Base-by-base conservation (phyloP, 345 rosid genomes). In the Garcia nutans region DNA sequence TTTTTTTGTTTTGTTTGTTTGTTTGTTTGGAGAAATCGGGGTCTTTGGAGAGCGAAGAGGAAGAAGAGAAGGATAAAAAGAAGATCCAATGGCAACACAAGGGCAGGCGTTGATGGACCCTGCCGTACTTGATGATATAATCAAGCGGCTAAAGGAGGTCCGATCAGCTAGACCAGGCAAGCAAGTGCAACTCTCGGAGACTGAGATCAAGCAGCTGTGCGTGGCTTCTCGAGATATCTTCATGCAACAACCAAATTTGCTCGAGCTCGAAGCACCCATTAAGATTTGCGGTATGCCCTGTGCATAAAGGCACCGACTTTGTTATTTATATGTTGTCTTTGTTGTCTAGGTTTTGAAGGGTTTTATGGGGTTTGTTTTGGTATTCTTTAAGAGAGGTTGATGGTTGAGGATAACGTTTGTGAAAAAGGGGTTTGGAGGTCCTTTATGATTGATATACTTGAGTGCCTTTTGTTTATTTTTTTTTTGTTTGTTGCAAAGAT, bases 251-350 rank as follows among this genome's bases (percentile, higher is more conserved):
- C 96, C 99, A 70, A 91, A 89, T 83, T 77, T 95, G 87, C 94
- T 95, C 16, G 99, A 95, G 84, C 97, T 95, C 26, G 97, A 91
- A 74, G 96, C 98, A 12, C 99, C 99, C 65, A 95, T 95, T 84
- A 95, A 95, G 88, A 89, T 95, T 59, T 95, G 99, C 57, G 99
- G 99, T 95, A 80, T 56, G 72, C 41, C 41, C 3, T 52, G 44
- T 56, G 16, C 31, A 11, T 23, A 73, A 72, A 45, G 2, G 3
- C 65, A 15, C 20, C 31, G 3, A 11, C 19, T n/a, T 55, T 71
- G 15, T 1, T 61, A 41, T 54, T 6, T 47, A 22, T 69, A 7
- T 52, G 17, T 19, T 56, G 50, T 0, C 23, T 57, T 71, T 16
- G 22, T 63, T 31, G 26, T 37, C 5, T 5, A 10, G 70, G 60